phyloP scores from a whole-genome alignment of 768 basidiomycete species.

The Lyophyllum atratum region DNA sequence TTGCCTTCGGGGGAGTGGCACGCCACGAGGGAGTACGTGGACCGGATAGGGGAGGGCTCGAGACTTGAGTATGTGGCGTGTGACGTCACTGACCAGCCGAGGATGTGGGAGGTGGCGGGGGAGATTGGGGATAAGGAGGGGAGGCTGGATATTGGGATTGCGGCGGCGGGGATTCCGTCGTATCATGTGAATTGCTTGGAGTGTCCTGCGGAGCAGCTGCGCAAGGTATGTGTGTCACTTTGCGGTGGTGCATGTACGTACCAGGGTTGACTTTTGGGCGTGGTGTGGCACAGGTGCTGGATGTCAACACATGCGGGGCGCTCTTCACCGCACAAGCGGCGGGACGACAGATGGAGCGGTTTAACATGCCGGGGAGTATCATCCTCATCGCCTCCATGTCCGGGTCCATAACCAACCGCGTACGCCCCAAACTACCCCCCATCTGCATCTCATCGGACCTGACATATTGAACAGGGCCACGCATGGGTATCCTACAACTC shows the following conservation, averaged over 20 bases:
- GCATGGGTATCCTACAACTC: constrained; percentile 78
- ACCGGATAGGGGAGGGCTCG: constrained; percentile 20
- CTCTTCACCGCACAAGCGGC: constrained; percentile 67
- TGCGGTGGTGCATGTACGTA: not conserved
- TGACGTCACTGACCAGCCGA: constrained; percentile 66
- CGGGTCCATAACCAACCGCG: constrained; percentile 40
- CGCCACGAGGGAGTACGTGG: constrained; percentile 30
- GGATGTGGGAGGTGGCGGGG: constrained; percentile 55
- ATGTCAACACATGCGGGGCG: constrained; percentile 67
- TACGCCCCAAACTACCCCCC: no score
- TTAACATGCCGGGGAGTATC: constrained; percentile 57
- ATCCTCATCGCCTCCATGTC: constrained; percentile 70
- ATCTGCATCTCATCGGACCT: no score
- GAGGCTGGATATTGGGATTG: constrained; percentile 74
- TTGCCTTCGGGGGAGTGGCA: constrained; percentile 60
- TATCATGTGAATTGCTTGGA: constrained; percentile 61
- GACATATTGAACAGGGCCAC: constrained; percentile 63
- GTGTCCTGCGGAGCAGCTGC: constrained; percentile 65
- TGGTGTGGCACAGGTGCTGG: constrained; percentile 49
- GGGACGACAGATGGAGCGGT: constrained; percentile 60
- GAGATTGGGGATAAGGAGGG: constrained; percentile 67
- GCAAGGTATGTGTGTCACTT: constrained; percentile 58
- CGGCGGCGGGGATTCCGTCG: constrained; percentile 75
- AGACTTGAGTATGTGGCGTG: constrained; percentile 61
- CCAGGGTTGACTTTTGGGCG: not conserved